Percentiles rank a stretch among this genome's conserved stretches.
These are phyloP conservation scores for Westerdykella sp. DNA, from an alignment of 2,329 filamentous ascomycete genomes.

Conservation along the genomic window DNA sequence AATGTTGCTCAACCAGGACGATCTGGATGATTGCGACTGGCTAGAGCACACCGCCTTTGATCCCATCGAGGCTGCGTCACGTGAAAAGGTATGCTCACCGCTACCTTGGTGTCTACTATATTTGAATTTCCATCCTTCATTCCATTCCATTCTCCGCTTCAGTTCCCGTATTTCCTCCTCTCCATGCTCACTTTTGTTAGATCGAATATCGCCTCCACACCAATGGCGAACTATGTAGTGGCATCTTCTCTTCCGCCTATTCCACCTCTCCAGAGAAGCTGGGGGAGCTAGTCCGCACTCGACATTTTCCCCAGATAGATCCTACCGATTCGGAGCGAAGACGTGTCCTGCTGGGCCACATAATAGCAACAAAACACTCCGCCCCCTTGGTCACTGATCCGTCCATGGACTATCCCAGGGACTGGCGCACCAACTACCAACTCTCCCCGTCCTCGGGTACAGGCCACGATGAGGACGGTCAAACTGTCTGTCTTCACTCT, in stretches of 20 bases:
- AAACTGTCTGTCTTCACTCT: slow-evolving; percentile 75
- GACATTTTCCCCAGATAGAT: slow-evolving; percentile 54
- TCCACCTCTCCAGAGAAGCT: slow-evolving; percentile 36
- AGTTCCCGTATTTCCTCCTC: no score
- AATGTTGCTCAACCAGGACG: slow-evolving; percentile 62
- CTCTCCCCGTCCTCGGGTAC: slow-evolving; percentile 27
- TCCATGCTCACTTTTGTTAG: slow-evolving; percentile 40
- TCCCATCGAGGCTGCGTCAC: slow-evolving; percentile 50
- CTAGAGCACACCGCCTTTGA: slow-evolving; percentile 56
- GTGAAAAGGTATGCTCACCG: slow-evolving; percentile 58
- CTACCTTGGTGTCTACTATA: not conserved
- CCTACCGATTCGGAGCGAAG: slow-evolving; percentile 52
- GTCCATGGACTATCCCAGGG: slow-evolving; percentile 66
- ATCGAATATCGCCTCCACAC: slow-evolving; percentile 68
- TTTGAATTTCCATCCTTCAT: not conserved
- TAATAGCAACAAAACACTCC: slow-evolving; percentile 66
- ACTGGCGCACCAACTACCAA: slow-evolving; percentile 52
- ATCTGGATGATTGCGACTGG: slow-evolving; percentile 56
- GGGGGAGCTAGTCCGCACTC: slow-evolving; percentile 50
- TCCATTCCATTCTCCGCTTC: not conserved
- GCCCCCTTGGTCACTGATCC: slow-evolving; percentile 61
- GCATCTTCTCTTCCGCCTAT: slow-evolving; percentile 69
- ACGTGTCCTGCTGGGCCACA: slow-evolving; percentile 66
- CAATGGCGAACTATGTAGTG: slow-evolving; percentile 71
- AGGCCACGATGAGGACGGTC: slow-evolving; percentile 67